phyloP scores from a whole-genome alignment of 441 rosid species.

The Mallotus repandus region DNA sequence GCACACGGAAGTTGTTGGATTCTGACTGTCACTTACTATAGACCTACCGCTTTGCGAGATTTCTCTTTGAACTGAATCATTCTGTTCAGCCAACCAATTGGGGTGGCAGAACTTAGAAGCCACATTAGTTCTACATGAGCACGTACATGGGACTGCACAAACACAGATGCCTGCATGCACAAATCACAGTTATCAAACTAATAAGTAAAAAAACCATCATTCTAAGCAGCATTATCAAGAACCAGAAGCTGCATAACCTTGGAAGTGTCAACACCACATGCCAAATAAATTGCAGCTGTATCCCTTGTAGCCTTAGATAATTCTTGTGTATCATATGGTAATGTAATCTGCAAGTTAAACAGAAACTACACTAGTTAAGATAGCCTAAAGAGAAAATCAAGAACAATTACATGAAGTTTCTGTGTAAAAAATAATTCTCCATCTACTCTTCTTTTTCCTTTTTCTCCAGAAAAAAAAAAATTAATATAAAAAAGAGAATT shows the following conservation, averaged over 20 bases:
- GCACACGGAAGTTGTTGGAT: neutral
- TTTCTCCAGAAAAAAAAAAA: neutral
- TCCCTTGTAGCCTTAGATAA: constrained; percentile 73
- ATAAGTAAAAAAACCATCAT: neutral
- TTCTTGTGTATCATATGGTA: constrained; percentile 71
- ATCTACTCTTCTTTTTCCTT: neutral
- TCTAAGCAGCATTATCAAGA: constrained; percentile 12
- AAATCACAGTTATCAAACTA: constrained; percentile 17
- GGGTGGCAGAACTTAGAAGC: constrained; percentile 74
- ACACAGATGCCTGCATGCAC: constrained; percentile 76
- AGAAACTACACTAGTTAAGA: neutral
- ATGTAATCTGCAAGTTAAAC: constrained; percentile 49
- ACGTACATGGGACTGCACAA: constrained; percentile 84
- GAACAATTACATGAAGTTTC: neutral
- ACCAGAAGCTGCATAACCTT: constrained; percentile 45
- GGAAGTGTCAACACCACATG: constrained; percentile 82
- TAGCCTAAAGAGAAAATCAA: neutral
- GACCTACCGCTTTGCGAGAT: constrained; percentile 76
- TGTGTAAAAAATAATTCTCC: neutral
- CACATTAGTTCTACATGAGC: constrained; percentile 86
- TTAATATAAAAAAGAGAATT: neutral
- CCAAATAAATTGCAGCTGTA: constrained; percentile 87
- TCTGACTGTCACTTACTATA: constrained; percentile 24
- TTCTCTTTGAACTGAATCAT: constrained; percentile 98
- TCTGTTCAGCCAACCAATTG: constrained; percentile 84